Percentiles rank a stretch among this genome's conserved stretches.
Conservation (phyloP, 2,329 filamentous ascomycete species). For the Emmonsiellopsis sp. region DNA sequence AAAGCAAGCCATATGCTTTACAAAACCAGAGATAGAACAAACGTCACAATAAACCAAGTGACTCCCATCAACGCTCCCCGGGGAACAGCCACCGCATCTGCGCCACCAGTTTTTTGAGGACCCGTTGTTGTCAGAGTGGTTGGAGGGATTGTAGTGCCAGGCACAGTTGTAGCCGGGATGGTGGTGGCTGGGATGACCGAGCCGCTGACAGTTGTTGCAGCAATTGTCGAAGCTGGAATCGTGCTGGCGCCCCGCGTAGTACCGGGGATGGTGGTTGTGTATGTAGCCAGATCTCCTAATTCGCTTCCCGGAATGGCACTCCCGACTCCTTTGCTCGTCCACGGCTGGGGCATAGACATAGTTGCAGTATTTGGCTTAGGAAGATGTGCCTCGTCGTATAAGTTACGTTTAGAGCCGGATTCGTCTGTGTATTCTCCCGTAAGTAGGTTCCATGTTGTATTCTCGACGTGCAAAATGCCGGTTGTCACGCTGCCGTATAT, state of each 20-base stretch:
- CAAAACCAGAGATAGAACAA: background rate
- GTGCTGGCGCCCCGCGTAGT: background rate
- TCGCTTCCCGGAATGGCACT: slow-evolving; percentile 36
- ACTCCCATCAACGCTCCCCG: background rate
- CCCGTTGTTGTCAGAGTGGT: background rate
- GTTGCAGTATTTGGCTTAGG: slow-evolving; percentile 37
- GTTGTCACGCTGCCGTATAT: slow-evolving; percentile 38
- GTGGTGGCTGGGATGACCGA: slow-evolving; percentile 6
- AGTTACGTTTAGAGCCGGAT: slow-evolving; percentile 32
- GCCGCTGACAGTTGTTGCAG: slow-evolving; percentile 1
- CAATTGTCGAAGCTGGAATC: slow-evolving; percentile 1
- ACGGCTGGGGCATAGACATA: slow-evolving; percentile 36
- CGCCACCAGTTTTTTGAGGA: background rate
- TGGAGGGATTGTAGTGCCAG: background rate
- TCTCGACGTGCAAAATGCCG: slow-evolving; percentile 32
- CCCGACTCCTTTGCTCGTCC: slow-evolving; percentile 37
- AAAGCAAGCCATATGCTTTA: background rate
- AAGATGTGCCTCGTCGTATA: slow-evolving; percentile 30
- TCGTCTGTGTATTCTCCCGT: slow-evolving; percentile 34
- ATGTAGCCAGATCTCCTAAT: slow-evolving; percentile 22
- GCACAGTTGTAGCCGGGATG: background rate
- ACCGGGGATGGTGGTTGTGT: background rate
- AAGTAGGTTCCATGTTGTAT: slow-evolving; percentile 32
- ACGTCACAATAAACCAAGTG: background rate
- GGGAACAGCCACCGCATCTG: background rate